Evolutionary conservation across 2,329 filamentous ascomycete genomes (phyloP).

Genomic region (Bretziella fagacearum): DNA sequence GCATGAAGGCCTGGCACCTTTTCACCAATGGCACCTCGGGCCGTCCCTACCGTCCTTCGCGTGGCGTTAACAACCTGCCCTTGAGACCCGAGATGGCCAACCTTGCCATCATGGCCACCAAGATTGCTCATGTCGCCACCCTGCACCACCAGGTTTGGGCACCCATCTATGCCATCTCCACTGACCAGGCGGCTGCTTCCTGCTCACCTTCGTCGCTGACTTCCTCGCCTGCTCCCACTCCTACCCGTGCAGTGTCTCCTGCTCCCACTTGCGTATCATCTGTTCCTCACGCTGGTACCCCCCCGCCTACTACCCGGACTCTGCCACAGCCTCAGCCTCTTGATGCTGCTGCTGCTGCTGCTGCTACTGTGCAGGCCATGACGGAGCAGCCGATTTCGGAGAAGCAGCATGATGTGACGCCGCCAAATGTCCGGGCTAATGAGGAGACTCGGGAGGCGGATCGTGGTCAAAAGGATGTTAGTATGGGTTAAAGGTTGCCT

Average conservation of each 20-base stretch:
- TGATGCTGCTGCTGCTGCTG: not conserved
- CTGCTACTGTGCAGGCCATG: too few relatives aligned
- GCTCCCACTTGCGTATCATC: too few relatives aligned
- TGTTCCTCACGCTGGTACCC: not conserved
- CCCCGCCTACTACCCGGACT: constrained; percentile 1
- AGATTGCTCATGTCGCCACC: constrained; percentile 66
- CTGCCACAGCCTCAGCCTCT: not conserved
- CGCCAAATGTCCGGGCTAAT: too few relatives aligned
- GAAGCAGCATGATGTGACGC: not conserved
- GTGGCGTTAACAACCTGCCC: constrained; percentile 23
- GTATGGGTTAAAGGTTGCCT: not conserved
- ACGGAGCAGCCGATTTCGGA: not conserved
- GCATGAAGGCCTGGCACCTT: constrained; percentile 20
- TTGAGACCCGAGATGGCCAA: constrained; percentile 31
- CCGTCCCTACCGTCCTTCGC: constrained; percentile 16
- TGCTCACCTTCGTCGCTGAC: not conserved
- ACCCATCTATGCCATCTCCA: constrained; percentile 22
- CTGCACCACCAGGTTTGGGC: constrained; percentile 87
- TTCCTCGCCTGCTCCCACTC: too few relatives aligned
- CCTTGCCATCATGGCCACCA: constrained; percentile 52
- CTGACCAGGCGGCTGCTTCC: too few relatives aligned
- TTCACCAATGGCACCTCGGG: constrained; percentile 35
- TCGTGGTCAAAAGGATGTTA: too few relatives aligned
- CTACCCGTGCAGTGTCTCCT: not conserved
- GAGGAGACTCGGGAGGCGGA: too few relatives aligned